Base-by-base conservation (phyloP, 1,139 yeast genomes). In the Taphrina confusa region DNA sequence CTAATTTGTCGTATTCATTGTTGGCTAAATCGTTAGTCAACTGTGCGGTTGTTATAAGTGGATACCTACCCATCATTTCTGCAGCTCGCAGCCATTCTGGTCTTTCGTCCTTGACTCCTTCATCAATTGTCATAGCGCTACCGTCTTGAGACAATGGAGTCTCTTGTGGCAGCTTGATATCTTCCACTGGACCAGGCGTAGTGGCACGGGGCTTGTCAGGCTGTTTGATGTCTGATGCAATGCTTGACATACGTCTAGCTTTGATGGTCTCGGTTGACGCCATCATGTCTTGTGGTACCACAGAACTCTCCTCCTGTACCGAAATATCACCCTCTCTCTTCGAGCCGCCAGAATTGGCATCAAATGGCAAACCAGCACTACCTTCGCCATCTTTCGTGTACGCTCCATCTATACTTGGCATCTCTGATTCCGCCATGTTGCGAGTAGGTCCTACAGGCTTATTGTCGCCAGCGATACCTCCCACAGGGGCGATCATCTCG, bases 301-400 rank as follows among this genome's bases (percentile, higher is more conserved):
- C 40, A 12, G 39, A 34, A n/a, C 56, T 27, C 36, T 54, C 58
- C n/a, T 54, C 58, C 25, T 44, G 50, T 8, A 54, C 45, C 1
- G 27, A 36, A 30, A 54, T 54, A 12, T 54, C 58, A 6, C 58
- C 58, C 34, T 54, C 58, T 36, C 34, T 54, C 45, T 25, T 20
- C 8, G 50, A 36, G 2, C 28, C 46, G 8, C 40, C 49, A 3
- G 45, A 23, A 23, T 54, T 54, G 12, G 50, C 57, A 36, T 60
- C 62, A 23, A 60, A 60, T 2, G 62, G 60, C 27, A 60, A 39
- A 14, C 62, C 62, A 14, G 62, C 62, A 23, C 61, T 55, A n/a
- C 62, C 62, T 49, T 60, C 62, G 14, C 62, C 62, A 20, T 60
- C 62, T 16, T 42, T 33, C 2, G 62, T 60, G 33, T 47, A 55